Evolutionary conservation across 208 protist genomes (phyloP).

Genomic region (Polymyxa betae): DNA sequence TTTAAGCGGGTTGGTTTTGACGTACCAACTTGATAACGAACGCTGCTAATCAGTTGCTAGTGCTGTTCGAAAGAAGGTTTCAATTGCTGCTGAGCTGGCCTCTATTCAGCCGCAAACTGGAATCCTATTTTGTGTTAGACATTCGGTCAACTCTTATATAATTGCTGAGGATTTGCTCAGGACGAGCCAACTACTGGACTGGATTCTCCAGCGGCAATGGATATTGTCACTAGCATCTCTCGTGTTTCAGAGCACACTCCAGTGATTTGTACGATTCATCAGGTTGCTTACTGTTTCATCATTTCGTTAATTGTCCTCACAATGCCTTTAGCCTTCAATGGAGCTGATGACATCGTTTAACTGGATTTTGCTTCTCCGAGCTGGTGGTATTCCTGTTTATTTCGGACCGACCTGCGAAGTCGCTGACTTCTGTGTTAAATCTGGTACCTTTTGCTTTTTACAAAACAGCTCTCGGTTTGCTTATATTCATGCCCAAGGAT

Average conservation of each 20-base stretch:
- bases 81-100: constrained; percentile 5
- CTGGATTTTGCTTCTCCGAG: constrained; percentile 24
- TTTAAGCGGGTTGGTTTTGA: constrained; percentile 13
- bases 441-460: not conserved
- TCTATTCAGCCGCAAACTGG: not conserved
- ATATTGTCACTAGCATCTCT: not conserved
- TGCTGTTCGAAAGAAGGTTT: constrained; percentile 24
- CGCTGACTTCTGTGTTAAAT: constrained; percentile 12
- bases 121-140: not conserved
- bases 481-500: not conserved
- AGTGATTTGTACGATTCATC: constrained; percentile 36
- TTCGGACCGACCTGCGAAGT: not conserved
- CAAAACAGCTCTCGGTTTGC: not conserved
- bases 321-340: not conserved
- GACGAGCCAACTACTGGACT: constrained; percentile 40
- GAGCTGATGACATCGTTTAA: not conserved
- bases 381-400: not conserved
- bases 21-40: not conserved
- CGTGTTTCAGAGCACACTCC: constrained; percentile 4
- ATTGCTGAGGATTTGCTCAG: not conserved
- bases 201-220: constrained; percentile 10
- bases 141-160: not conserved
- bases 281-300: too few relatives aligned
- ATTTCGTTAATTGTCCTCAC: too few relatives aligned
- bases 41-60: not conserved